phyloP scores from a whole-genome alignment of 192 early-diverging fungal species.

The Glomus cerebriforme region DNA sequence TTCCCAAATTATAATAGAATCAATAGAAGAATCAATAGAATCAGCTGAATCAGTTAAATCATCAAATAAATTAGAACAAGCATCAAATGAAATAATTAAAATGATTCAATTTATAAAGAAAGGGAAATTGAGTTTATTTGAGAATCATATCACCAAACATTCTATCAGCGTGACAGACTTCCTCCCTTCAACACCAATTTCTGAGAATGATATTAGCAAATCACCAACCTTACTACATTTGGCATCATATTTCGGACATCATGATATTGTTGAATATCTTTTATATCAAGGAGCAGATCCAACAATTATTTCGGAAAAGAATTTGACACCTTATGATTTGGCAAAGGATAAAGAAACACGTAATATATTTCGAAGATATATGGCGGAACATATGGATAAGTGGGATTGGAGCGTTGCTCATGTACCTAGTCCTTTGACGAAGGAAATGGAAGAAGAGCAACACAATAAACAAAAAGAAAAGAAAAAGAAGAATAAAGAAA shows the following conservation, averaged over 20 bases:
- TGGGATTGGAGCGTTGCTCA: slow-evolving; percentile 69
- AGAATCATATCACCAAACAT: slow-evolving; percentile 55
- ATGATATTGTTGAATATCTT: slow-evolving; percentile 61
- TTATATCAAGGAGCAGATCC: slow-evolving; percentile 81
- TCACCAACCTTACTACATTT: slow-evolving; percentile 76
- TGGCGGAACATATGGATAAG: slow-evolving; percentile 56
- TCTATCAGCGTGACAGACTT: slow-evolving; percentile 44
- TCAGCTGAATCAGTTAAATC: slow-evolving; percentile 39
- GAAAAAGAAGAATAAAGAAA: slow-evolving; percentile 62
- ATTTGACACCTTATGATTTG: slow-evolving; percentile 67
- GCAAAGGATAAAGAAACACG: slow-evolving; percentile 69
- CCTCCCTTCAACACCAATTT: slow-evolving; percentile 31
- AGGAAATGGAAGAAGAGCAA: slow-evolving; percentile 71
- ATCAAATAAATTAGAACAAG: slow-evolving; percentile 27
- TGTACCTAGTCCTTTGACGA: slow-evolving; percentile 74
- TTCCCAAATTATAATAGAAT: slow-evolving; percentile 6
- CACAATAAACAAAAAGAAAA: slow-evolving; percentile 60
- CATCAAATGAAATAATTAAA: slow-evolving; percentile 49
- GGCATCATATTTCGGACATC: slow-evolving; percentile 62
- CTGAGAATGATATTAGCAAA: slow-evolving; percentile 44
- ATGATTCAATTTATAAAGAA: slow-evolving; percentile 59
- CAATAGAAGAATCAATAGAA: slow-evolving; percentile 6
- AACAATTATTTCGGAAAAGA: slow-evolving; percentile 39
- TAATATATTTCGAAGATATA: slow-evolving; percentile 73
- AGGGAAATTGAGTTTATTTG: slow-evolving; percentile 62